These are phyloP conservation scores for Exophiala viscosa DNA, from an alignment of 2,329 filamentous ascomycete genomes.

Conservation along the genomic window DNA sequence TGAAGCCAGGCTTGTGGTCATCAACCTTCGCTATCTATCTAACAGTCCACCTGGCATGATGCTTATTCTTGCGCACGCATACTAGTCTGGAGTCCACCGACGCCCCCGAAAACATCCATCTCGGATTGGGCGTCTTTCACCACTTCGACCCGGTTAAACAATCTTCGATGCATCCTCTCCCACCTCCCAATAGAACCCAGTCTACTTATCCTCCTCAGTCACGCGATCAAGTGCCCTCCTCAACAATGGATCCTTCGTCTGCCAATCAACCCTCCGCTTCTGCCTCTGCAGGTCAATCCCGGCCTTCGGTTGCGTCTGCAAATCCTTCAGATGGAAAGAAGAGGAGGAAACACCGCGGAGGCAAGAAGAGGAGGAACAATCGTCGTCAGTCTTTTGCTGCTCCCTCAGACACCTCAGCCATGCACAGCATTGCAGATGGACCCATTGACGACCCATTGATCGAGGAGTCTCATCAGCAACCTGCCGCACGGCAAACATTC, in stretches of 20 bases:
- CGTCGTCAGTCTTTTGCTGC: slow-evolving; percentile 78
- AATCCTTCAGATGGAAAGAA: slow-evolving; percentile 37
- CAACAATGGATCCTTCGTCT: slow-evolving; percentile 4
- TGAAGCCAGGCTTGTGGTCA: too few relatives aligned
- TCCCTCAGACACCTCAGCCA: slow-evolving; percentile 50
- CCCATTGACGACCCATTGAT: slow-evolving; percentile 38
- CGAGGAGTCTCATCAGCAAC: slow-evolving; percentile 29
- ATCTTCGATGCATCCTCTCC: slow-evolving; percentile 27
- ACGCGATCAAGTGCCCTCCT: slow-evolving; percentile 14
- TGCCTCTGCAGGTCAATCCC: not conserved
- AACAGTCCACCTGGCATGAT: too few relatives aligned
- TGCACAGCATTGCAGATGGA: slow-evolving; percentile 25
- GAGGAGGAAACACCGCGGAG: slow-evolving; percentile 71
- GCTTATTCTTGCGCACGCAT: too few relatives aligned
- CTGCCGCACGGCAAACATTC: slow-evolving; percentile 46
- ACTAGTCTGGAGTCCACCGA: too few relatives aligned
- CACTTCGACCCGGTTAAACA: too few relatives aligned
- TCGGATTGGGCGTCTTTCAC: too few relatives aligned
- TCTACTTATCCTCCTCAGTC: slow-evolving; percentile 8
- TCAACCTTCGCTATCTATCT: too few relatives aligned
- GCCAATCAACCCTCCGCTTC: not conserved
- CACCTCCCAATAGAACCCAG: slow-evolving; percentile 20
- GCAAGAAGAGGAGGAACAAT: slow-evolving; percentile 67
- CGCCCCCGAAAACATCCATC: too few relatives aligned
- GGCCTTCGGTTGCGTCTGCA: not conserved